Evolutionary conservation across 106 monocot genomes (phyloP), one percentile per base, ranked within the genome.

Genomic region (Allium cepa): DNA sequence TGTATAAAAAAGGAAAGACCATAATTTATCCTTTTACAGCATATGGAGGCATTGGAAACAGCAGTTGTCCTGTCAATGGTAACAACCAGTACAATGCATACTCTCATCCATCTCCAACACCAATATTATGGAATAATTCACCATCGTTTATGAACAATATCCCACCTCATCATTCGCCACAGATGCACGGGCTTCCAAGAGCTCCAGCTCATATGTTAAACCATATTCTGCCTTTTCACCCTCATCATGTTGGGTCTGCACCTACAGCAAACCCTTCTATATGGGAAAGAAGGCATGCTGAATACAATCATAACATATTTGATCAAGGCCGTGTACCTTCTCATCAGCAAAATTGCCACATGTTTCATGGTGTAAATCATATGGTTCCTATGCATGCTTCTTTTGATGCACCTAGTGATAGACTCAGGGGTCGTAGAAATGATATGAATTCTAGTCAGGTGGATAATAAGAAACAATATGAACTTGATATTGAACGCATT

Each of bases 401-500:
- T n/a, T 81, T 76, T 72, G 85, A 87, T 60, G 46, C 67, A 58
- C 59, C 83, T 9, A 69, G 28, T 68, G 96, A 96, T 18, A 74
- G 88, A 12, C 64, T 84, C 9, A 86, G 88, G 75, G 80, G 69
- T 68, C 66, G 92, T 12, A 83, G 81, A 60, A 80, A 56, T 71
- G 95, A 91, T 66, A 8, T 71, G 10, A 84, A 13, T 59, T 53
- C 74, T 36, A 76, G 69, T 55, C 88, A 85, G 47, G 65, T 57
- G 71, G 96, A 96, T 50, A 95, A 78, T 56, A 96, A 92, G 78
- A 92, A 84, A 55, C 96, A 88, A 59, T 96, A 80, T 57, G 96
- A 96, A 66, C 96, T 96, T 64, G 92, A 96, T 78, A 72, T 96
- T 67, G 88, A 82, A 11, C 75, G 88, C 9, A 96, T 96, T 64